These are phyloP conservation scores for Lathyrus oleraceus DNA, from an alignment of 306 rosid species.

Conservation along the genomic window DNA sequence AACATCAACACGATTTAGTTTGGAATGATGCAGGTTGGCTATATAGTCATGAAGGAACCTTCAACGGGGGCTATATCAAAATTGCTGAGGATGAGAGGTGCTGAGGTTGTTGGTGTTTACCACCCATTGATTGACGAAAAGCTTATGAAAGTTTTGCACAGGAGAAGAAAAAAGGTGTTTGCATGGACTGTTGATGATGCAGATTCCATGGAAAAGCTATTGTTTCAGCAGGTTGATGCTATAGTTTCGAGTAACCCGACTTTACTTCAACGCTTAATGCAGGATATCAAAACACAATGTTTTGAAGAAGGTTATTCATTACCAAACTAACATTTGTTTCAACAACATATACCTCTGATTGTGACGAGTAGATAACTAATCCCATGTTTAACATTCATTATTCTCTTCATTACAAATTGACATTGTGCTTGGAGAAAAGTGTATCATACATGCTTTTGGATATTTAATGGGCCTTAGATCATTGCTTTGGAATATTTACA, in stretches of 20 bases:
- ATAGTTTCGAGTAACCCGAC: slow-evolving; percentile 81
- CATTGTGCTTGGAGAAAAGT: neutral
- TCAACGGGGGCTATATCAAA: slow-evolving; percentile 62
- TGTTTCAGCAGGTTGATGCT: slow-evolving; percentile 74
- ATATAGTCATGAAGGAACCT: slow-evolving; percentile 79
- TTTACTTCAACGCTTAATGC: slow-evolving; percentile 68
- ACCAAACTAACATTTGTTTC: slow-evolving; percentile 39
- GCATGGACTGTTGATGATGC: slow-evolving; percentile 90
- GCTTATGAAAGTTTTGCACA: slow-evolving; percentile 66
- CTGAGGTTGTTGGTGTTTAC: slow-evolving; percentile 81
- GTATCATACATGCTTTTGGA: neutral
- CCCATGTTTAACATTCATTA: slow-evolving; percentile 2
- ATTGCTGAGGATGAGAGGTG: slow-evolving; percentile 78
- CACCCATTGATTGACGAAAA: slow-evolving; percentile 81
- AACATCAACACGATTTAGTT: slow-evolving; percentile 11
- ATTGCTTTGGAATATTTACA: too few relatives aligned
- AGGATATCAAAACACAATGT: slow-evolving; percentile 66
- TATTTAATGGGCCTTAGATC: too few relatives aligned
- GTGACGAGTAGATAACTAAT: slow-evolving; percentile 16
- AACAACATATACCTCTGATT: neutral
- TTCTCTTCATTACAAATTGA: slow-evolving; percentile 20
- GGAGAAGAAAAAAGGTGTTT: slow-evolving; percentile 77
- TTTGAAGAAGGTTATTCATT: slow-evolving; percentile 74
- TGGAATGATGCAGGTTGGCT: slow-evolving; percentile 69
- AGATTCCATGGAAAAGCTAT: slow-evolving; percentile 67